Evolutionary conservation across 192 early-diverging fungal genomes (phyloP).

Genomic region (Chytriomyces sp.): DNA sequence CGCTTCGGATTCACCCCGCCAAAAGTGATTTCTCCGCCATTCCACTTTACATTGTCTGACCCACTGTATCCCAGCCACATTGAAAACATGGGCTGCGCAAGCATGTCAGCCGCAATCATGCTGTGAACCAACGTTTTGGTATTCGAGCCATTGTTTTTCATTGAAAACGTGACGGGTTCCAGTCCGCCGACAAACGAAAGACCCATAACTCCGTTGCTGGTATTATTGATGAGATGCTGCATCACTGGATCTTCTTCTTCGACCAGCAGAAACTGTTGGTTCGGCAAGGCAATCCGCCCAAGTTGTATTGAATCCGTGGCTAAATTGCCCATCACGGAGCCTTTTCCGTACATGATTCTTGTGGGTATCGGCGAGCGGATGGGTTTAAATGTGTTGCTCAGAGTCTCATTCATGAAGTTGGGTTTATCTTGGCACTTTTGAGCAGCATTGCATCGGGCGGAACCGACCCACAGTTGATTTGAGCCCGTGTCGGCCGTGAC

Average conservation of each 20-base stretch:
- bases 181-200: conserved; percentile 8
- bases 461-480: conserved; percentile 21
- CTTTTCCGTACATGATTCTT: conserved; percentile 26
- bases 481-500: background rate
- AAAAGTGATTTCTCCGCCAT: background rate
- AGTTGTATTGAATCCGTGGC: background rate
- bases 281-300: background rate
- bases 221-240: conserved; percentile 8
- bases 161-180: background rate
- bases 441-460: background rate
- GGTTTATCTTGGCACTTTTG: background rate
- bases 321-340: background rate
- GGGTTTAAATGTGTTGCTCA: background rate
- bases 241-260: background rate
- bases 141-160: background rate
- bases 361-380: background rate
- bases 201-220: conserved; percentile 16
- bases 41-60: background rate
- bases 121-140: background rate
- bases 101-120: background rate
- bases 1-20: conserved; percentile 11
- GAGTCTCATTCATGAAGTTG: background rate
- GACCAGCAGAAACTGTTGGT: conserved; percentile 11
- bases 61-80: background rate
- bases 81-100: conserved; percentile 9